Evolutionary conservation across 1,139 yeast genomes (phyloP).

Genomic region (Diutina sp.): DNA sequence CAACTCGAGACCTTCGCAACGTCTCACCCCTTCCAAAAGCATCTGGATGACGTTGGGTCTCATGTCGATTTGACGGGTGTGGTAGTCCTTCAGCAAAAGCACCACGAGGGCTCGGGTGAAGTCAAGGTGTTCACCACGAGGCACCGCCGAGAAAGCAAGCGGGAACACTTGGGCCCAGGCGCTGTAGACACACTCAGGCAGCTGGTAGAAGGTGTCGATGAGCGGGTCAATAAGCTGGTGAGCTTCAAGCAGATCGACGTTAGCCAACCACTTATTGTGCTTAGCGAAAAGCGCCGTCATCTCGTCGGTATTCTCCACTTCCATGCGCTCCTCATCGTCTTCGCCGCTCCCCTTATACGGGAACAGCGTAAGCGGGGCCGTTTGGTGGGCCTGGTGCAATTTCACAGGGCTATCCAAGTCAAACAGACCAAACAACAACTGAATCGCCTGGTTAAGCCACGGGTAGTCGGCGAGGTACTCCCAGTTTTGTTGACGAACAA

Average conservation of each 20-base stretch:
- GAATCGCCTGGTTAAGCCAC: constrained; percentile 92
- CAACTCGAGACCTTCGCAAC: constrained; percentile 60
- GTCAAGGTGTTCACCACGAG: constrained; percentile 71
- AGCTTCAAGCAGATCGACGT: constrained; percentile 35
- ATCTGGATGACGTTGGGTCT: constrained; percentile 85
- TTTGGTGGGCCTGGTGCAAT: constrained; percentile 37
- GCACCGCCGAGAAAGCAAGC: constrained; percentile 57
- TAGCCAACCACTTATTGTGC: constrained; percentile 39
- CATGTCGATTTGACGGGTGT: constrained; percentile 73
- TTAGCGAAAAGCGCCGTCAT: constrained; percentile 26
- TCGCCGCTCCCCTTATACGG: constrained; percentile 13
- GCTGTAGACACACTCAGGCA: constrained; percentile 66
- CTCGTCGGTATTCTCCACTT: constrained; percentile 9
- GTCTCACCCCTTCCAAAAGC: constrained; percentile 67
- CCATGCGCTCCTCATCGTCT: constrained; percentile 6
- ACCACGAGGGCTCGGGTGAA: constrained; percentile 71
- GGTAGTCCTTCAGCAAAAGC: constrained; percentile 80
- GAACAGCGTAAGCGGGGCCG: constrained; percentile 42
- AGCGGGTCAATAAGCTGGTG: constrained; percentile 57
- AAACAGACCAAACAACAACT: constrained; percentile 70
- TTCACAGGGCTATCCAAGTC: constrained; percentile 35
- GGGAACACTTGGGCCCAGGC: constrained; percentile 86
- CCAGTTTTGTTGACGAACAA: constrained; percentile 92
- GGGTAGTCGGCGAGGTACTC: constrained; percentile 86
- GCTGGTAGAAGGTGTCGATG: constrained; percentile 71